A percentile compares a stretch with the other conserved stretches of the same genome.
phyloP scores from a whole-genome alignment of 2,329 filamentous ascomycete species.

The Colletotrichum neosansevieriae region DNA sequence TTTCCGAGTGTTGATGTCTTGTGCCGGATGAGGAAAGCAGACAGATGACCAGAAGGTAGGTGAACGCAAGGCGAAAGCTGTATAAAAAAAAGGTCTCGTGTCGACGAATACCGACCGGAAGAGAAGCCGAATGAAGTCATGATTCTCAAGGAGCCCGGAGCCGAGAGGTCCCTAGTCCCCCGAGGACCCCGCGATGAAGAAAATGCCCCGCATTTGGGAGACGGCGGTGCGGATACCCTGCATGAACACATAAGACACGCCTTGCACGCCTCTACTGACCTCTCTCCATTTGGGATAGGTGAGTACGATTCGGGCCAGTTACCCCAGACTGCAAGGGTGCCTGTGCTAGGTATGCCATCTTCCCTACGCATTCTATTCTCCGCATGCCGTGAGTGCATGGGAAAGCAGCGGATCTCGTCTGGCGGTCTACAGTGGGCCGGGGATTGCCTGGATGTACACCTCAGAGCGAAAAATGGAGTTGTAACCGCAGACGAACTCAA shows the following conservation, averaged over 20 bases:
- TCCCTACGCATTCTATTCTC: background rate
- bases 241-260: background rate
- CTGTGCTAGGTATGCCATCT: background rate
- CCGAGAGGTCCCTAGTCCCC: constrained; percentile 7
- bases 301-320: background rate
- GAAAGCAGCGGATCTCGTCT: constrained; percentile 4
- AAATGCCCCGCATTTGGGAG: constrained; percentile 26
- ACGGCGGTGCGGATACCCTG: constrained; percentile 21
- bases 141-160: background rate
- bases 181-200: constrained; percentile 26
- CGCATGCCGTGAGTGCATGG: constrained; percentile 6
- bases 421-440: constrained; percentile 5
- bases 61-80: background rate
- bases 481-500: background rate
- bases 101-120: background rate
- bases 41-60: background rate
- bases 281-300: background rate
- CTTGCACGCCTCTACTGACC: background rate
- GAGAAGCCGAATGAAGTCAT: constrained; percentile 19
- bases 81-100: background rate
- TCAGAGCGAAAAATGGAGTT: background rate
- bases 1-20: background rate
- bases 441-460: background rate
- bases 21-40: background rate
- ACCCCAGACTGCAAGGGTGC: constrained; percentile 2